Evolutionary conservation across 257 asterid species (phyloP), one percentile per base, ranked within the genome.

Genomic region (Capsicum baccatum): DNA sequence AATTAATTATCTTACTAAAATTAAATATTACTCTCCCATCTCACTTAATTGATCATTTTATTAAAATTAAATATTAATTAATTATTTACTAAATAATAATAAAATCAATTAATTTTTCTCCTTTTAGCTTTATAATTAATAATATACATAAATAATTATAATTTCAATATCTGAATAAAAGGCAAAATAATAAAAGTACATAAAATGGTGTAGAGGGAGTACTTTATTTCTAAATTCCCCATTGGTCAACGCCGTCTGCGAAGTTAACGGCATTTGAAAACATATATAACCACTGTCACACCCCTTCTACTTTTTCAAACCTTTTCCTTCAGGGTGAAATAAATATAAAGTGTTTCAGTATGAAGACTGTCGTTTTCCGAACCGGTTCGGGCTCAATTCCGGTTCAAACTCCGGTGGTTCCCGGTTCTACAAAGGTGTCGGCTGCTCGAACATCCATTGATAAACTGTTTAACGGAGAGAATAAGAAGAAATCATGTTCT

Each of bases 331-430:
- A 74, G 8, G 37, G 15, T 50, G 15, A 84, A 84, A 76, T 82
- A 63, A 57, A 73, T 9, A 78, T 57, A 21, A 48, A 9, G 4
- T 57, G 14, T 37, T 37, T 44, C 44, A 58, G 50, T 59, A 91
- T 94, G 97, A 85, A 87, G 54, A 84, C 91, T 35, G 85, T 89
- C 74, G 87, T 94, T 26, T 80, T 84, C 26, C 89, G 97, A 81
- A 88, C 94, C 33, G 88, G 90, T 12, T 92, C 96, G 80, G 91
- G 92, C 78, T 82, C 90, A 3, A 11, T 90, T 6, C 87, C 91
- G 12, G 48, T 66, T 81, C 88, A 83, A 8, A 12, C 80, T 21
- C 85, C 86, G 7, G 78, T 74, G 6, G 6, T 63, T 7, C 33
- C 89, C 42, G 59, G 63, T 21, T 85, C 93, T 21, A 82, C 86